Evolutionary conservation across 1,284 basidiomycete genomes (phyloP).

Genomic region (Microbotryum saponariae): DNA sequence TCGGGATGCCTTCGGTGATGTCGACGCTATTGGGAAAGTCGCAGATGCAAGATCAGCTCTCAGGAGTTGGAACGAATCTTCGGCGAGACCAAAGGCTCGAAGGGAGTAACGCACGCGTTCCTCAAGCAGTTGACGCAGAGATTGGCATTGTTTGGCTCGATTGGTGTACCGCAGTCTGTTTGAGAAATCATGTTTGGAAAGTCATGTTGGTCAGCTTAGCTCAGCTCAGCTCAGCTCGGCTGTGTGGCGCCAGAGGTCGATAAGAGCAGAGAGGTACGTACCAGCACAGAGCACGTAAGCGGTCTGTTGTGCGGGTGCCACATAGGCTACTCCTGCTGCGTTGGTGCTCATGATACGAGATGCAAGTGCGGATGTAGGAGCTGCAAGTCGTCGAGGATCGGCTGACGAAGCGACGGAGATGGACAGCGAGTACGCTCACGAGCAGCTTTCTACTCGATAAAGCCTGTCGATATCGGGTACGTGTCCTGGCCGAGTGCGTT

Average conservation of each 20-base stretch:
- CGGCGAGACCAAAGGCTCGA: slow-evolving; percentile 31
- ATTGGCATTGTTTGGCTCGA: slow-evolving; percentile 92
- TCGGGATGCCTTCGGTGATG: slow-evolving; percentile 96
- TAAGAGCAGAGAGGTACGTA: neutral
- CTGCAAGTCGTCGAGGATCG: too few relatives aligned
- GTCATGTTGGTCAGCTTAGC: neutral
- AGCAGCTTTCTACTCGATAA: too few relatives aligned
- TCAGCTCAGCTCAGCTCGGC: neutral
- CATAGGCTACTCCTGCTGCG: slow-evolving; percentile 24
- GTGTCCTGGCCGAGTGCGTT: too few relatives aligned
- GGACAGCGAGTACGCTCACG: too few relatives aligned
- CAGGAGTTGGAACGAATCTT: neutral
- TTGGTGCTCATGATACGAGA: neutral
- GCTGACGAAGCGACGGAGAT: too few relatives aligned
- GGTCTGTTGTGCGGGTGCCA: slow-evolving; percentile 18
- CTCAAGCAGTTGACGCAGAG: slow-evolving; percentile 85
- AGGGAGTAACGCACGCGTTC: slow-evolving; percentile 56
- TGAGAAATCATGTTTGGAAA: neutral
- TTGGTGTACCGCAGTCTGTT: slow-evolving; percentile 64
- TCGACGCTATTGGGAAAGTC: slow-evolving; percentile 57
- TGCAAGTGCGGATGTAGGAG: too few relatives aligned
- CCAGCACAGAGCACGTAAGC: slow-evolving; percentile 31
- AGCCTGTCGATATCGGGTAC: too few relatives aligned
- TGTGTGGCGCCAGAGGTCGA: neutral
- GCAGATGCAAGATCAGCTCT: neutral